Conservation (phyloP, 495 filamentous ascomycete genomes). For the Rhypophila decipiens region DNA sequence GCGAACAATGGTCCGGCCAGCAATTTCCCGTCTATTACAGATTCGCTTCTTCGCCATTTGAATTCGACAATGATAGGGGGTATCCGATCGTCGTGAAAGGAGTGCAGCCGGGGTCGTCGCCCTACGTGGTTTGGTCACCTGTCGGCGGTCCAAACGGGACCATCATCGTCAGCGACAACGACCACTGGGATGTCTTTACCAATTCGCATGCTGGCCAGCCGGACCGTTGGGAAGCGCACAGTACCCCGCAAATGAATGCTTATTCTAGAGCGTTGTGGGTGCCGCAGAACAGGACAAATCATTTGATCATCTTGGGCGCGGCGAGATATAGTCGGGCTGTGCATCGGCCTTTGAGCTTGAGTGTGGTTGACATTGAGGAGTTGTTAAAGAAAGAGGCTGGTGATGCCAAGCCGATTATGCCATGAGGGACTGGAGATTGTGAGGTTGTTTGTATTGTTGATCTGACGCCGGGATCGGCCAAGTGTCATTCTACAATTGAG, state of each 20-base stretch:
- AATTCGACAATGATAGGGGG: constrained; percentile 42
- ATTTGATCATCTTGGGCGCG: constrained; percentile 35
- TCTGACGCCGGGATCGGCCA: too few species aligned
- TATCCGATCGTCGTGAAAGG: constrained; percentile 41
- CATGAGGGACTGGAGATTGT: too few species aligned
- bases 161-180: constrained; percentile 50
- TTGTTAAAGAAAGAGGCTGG: neutral
- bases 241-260: constrained; percentile 31
- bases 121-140: constrained; percentile 50
- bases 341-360: constrained; percentile 4
- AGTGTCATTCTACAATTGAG: too few species aligned
- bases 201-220: constrained; percentile 50
- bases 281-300: constrained; percentile 25
- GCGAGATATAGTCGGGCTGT: constrained; percentile 4
- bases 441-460: too few species aligned
- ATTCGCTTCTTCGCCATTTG: constrained; percentile 44
- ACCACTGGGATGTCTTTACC: constrained; percentile 47
- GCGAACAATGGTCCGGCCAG: constrained; percentile 50
- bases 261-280: constrained; percentile 50
- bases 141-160: constrained; percentile 50
- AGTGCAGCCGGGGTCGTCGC: constrained; percentile 46
- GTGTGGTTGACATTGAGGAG: neutral
- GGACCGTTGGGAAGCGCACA: constrained; percentile 48
- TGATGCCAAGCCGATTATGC: neutral
- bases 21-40: constrained; percentile 55